Evolutionary conservation across 371 early-diverging fungal genomes (phyloP), one percentile per base, ranked within the genome.

Genomic region (Aphelidium insulamus): DNA sequence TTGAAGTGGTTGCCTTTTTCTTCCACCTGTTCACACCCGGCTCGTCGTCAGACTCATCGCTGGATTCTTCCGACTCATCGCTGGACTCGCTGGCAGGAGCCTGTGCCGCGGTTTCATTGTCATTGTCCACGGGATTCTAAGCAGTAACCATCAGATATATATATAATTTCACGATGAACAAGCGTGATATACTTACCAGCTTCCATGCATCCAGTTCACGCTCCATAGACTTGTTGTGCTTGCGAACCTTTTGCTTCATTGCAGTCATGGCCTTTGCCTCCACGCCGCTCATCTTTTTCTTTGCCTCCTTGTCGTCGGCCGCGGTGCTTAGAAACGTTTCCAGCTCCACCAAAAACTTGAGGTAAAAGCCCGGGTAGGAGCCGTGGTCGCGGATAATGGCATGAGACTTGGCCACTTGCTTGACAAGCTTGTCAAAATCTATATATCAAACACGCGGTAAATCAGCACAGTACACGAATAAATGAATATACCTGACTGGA

Each of bases 191-290:
- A 39, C 49, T 21, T 52, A 68, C 73, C 57, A 62, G 53, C 40
- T 66, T 62, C 52, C 70, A 86, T 41, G 59, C 66, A 30, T 63
- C 59, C 26, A 92, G 66, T 35, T 68, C 61, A 5, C 49, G 50
- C 43, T 81, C 78, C 37, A 66, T 70, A 30, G 55, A 46, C 57
- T 81, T 85, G 51, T 63, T 66, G 56, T 72, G 62, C 68, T 90
- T 87, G 56, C 72, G 75, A 46, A 88, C 42, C 52, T 80, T 82
- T 50, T 83, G 84, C 64, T 79, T 83, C 67, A 87, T 69, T 36
- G 74, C 66, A 50, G 72, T 87, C 54, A 85, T 54, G 11, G 85
- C 78, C 48, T 80, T 81, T 30, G 72, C 66, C 32, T 76, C 70
- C 33, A 60, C 57, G 19, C 77, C 58, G 47, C 69, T 81, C 66